Percentiles rank a stretch among this genome's conserved stretches.
Evolutionary conservation across 2,329 filamentous ascomycete species (phyloP).

Genomic region (Dactylonectria estremocensis): DNA sequence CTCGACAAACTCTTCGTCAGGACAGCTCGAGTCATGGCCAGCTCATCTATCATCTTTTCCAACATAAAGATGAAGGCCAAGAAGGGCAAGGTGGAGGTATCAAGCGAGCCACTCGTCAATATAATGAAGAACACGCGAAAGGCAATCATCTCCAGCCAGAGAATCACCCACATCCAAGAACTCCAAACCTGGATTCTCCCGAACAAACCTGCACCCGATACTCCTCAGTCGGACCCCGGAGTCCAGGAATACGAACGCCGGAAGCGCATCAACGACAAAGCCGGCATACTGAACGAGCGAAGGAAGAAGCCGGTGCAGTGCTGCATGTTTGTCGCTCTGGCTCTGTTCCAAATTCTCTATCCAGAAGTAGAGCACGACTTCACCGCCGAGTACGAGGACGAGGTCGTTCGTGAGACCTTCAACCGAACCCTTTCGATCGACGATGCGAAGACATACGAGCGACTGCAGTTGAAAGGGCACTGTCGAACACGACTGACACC

Average conservation of each 20-base stretch:
- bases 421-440: slow-evolving; percentile 33
- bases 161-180: slow-evolving; percentile 35
- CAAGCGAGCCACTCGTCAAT: slow-evolving; percentile 24
- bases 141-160: slow-evolving; percentile 32
- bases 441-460: slow-evolving; percentile 37
- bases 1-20: slow-evolving; percentile 29
- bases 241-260: slow-evolving; percentile 30
- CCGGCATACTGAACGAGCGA: slow-evolving; percentile 21
- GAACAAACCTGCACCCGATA: slow-evolving; percentile 15
- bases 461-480: slow-evolving; percentile 32
- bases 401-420: slow-evolving; percentile 35
- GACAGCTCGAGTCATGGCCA: slow-evolving; percentile 33
- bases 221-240: slow-evolving; percentile 7
- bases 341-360: slow-evolving; percentile 33
- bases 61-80: slow-evolving; percentile 35
- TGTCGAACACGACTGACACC: slow-evolving; percentile 34
- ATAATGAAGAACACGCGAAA: slow-evolving; percentile 33
- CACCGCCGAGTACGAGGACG: slow-evolving; percentile 39
- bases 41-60: slow-evolving; percentile 30
- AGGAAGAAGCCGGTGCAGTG: slow-evolving; percentile 38
- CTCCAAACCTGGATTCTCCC: slow-evolving; percentile 29
- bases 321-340: slow-evolving; percentile 37
- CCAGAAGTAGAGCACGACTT: slow-evolving; percentile 33
- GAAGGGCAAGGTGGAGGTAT: slow-evolving; percentile 18
- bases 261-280: slow-evolving; percentile 32